phyloP scores from a whole-genome alignment of 2,329 filamentous ascomycete genomes.

The Diaporthe sp. region DNA sequence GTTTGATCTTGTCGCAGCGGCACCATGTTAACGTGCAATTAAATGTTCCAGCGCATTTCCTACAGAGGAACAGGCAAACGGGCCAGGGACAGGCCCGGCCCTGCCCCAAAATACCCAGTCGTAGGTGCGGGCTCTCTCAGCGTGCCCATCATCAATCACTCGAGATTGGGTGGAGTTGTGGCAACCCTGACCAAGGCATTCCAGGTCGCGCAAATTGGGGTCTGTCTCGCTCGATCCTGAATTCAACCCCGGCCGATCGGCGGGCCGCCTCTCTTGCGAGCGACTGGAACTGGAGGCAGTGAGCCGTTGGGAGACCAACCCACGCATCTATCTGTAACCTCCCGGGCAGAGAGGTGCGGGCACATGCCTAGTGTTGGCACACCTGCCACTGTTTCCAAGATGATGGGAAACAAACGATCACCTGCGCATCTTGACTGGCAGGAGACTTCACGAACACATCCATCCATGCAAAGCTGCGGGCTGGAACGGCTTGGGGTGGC shows the following conservation, averaged over 20 bases:
- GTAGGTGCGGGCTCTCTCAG: constrained; percentile 13
- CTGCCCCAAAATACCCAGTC: neutral
- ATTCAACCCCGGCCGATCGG: constrained; percentile 21
- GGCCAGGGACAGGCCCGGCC: constrained; percentile 19
- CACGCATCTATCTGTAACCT: constrained; percentile 17
- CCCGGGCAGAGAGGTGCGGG: neutral
- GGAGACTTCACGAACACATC: constrained; percentile 16
- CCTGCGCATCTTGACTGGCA: constrained; percentile 13
- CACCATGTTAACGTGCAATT: constrained; percentile 13
- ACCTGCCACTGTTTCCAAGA: constrained; percentile 18
- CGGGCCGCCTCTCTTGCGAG: constrained; percentile 18
- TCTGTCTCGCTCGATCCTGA: constrained; percentile 35
- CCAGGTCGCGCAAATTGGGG: constrained; percentile 35
- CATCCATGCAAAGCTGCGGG: constrained; percentile 25
- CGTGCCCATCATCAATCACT: constrained; percentile 27
- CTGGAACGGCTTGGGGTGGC: constrained; percentile 20
- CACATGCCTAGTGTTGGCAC: neutral
- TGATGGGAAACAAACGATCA: constrained; percentile 20
- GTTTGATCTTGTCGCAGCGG: constrained; percentile 20
- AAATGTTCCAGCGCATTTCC: constrained; percentile 4
- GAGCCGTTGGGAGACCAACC: constrained; percentile 2
- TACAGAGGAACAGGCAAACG: neutral
- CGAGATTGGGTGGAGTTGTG: constrained; percentile 36
- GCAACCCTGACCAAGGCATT: constrained; percentile 35
- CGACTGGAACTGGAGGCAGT: constrained; percentile 18